Conservation (phyloP, 768 basidiomycete species). For the Xerocomus spinulosus region DNA sequence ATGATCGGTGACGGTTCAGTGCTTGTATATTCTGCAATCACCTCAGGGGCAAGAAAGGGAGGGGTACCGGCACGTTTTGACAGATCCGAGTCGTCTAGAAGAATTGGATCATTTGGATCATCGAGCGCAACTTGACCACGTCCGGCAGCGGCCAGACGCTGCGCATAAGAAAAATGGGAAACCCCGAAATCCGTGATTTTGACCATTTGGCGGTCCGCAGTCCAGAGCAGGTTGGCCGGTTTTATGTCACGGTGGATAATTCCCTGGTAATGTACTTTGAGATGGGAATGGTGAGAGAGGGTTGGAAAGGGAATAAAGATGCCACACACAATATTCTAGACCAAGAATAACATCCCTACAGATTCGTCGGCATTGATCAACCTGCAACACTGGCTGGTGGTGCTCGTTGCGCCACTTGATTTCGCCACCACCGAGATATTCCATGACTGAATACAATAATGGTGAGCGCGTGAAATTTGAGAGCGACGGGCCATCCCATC, state of each 20-base stretch:
- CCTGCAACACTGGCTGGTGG: constrained; percentile 68
- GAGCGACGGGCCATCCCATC: constrained; percentile 21
- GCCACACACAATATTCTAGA: constrained; percentile 83
- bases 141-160: constrained; percentile 66
- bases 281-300: constrained; percentile 4
- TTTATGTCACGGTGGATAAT: constrained; percentile 99
- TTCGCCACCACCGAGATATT: constrained; percentile 93
- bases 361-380: constrained; percentile 80
- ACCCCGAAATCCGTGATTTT: constrained; percentile 99
- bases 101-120: constrained; percentile 54
- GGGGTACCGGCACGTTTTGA: constrained; percentile 93
- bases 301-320: constrained; percentile 5
- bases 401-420: constrained; percentile 77
- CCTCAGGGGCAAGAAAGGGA: constrained; percentile 94
- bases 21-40: constrained; percentile 63
- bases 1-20: constrained; percentile 34
- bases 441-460: constrained; percentile 64
- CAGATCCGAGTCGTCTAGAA: constrained; percentile 81
- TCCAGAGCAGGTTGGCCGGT: constrained; percentile 94
- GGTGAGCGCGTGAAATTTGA: constrained; percentile 18
- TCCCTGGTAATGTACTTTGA: constrained; percentile 88
- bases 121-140: constrained; percentile 34
- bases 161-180: constrained; percentile 91
- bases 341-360: constrained; percentile 92
- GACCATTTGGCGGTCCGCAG: constrained; percentile 77